These are phyloP conservation scores for Naganishia vishniacii DNA, from an alignment of 768 basidiomycete genomes.

Conservation along the genomic window DNA sequence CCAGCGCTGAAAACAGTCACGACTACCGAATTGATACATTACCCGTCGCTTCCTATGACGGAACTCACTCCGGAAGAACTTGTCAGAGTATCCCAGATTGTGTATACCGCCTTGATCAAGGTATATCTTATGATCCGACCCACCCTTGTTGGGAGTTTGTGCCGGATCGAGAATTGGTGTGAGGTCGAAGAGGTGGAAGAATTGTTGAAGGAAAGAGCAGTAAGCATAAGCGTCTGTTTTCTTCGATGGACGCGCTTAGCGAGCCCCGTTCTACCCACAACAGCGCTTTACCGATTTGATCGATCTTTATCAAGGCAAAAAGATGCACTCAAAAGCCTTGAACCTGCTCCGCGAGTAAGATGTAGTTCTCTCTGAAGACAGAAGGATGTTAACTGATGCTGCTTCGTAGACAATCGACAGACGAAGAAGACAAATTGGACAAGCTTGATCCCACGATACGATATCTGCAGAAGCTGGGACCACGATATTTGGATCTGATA, in stretches of 20 bases:
- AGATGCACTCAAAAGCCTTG: slow-evolving; percentile 88
- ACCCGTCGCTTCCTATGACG: slow-evolving; percentile 70
- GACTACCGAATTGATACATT: slow-evolving; percentile 63
- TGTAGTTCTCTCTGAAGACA: background rate
- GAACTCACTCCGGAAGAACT: slow-evolving; percentile 76
- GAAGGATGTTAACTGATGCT: background rate
- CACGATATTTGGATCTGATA: slow-evolving; percentile 71
- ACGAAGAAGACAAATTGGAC: slow-evolving; percentile 69
- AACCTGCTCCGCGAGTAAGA: slow-evolving; percentile 75
- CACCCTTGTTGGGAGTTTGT: slow-evolving; percentile 74
- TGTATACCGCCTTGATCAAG: slow-evolving; percentile 92
- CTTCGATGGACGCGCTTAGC: background rate
- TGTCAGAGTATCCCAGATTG: slow-evolving; percentile 81
- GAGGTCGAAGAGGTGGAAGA: slow-evolving; percentile 92
- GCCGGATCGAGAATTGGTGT: slow-evolving; percentile 92
- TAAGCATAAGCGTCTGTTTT: slow-evolving; percentile 43
- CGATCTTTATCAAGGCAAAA: slow-evolving; percentile 86
- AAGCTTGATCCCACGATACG: slow-evolving; percentile 75
- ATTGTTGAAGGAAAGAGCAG: slow-evolving; percentile 71
- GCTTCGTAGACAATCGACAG: slow-evolving; percentile 63
- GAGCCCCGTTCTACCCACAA: background rate
- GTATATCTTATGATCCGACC: slow-evolving; percentile 79
- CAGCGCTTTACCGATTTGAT: slow-evolving; percentile 89
- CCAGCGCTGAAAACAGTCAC: slow-evolving; percentile 56
- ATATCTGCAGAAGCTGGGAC: slow-evolving; percentile 85